A percentile compares a stretch with the other conserved stretches of the same genome.
Evolutionary conservation across 2,329 filamentous ascomycete genomes (phyloP).

Genomic region (Dothideomycetes sp.): DNA sequence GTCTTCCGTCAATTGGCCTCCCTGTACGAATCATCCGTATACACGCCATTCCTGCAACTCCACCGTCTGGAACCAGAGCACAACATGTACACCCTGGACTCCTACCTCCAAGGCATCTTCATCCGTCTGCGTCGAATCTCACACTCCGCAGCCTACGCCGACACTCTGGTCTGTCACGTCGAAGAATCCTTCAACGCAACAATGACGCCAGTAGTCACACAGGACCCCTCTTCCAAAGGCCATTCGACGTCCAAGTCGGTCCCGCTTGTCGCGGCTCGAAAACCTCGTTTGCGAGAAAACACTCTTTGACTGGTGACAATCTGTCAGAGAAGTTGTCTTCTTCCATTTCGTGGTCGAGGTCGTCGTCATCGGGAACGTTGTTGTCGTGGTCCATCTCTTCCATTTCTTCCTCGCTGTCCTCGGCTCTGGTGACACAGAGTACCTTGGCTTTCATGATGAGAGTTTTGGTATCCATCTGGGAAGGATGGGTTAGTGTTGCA

Average conservation of each 20-base stretch:
- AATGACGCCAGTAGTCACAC: neutral
- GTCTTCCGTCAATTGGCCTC: constrained; percentile 11
- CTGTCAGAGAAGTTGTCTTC: too few species aligned
- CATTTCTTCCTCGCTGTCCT: neutral
- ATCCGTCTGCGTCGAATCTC: constrained; percentile 2
- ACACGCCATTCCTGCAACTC: constrained; percentile 9
- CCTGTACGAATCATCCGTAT: constrained; percentile 11
- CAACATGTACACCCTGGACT: constrained; percentile 14
- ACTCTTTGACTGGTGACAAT: too few species aligned
- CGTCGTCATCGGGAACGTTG: too few species aligned
- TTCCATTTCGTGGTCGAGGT: too few species aligned
- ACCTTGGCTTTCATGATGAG: constrained; percentile 59
- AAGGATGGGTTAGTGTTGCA: neutral
- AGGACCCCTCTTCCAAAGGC: neutral
- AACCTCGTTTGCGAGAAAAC: constrained; percentile 17
- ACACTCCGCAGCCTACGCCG: neutral
- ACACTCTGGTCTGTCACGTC: neutral
- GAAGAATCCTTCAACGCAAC: constrained; percentile 3
- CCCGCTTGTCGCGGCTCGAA: neutral
- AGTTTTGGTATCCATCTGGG: constrained; percentile 47
- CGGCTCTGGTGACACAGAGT: constrained; percentile 35
- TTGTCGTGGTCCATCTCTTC: neutral
- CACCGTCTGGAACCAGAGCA: constrained; percentile 11
- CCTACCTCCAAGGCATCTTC: constrained; percentile 4
- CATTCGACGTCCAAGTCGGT: constrained; percentile 6